A percentile compares a stretch with the other conserved stretches of the same genome.
phyloP scores from a whole-genome alignment of 768 basidiomycete species.

The Tulasnella calospora region DNA sequence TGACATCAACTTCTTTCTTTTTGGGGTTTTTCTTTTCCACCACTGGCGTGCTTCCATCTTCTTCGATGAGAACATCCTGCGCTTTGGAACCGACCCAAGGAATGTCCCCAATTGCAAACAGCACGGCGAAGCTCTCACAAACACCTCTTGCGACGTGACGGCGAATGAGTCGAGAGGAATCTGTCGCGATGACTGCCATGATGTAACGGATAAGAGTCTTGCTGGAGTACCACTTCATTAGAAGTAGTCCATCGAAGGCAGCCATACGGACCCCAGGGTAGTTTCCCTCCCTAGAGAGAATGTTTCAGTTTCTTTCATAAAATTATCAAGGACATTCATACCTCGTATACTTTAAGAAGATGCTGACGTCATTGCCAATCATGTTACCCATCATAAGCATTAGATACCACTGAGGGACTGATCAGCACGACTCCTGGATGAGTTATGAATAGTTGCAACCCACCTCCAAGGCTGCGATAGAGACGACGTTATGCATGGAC shows the following conservation, averaged over 20 bases:
- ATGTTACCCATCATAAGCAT: slow-evolving; percentile 71
- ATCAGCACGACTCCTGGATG: slow-evolving; percentile 29
- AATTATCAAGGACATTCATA: slow-evolving; percentile 37
- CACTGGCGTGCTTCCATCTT: slow-evolving; percentile 69
- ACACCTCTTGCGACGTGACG: slow-evolving; percentile 83
- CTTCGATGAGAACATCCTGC: slow-evolving; percentile 82
- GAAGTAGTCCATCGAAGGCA: slow-evolving; percentile 83
- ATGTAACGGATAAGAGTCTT: slow-evolving; percentile 77
- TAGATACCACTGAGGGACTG: slow-evolving; percentile 62
- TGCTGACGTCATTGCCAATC: slow-evolving; percentile 65
- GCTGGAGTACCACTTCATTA: slow-evolving; percentile 81
- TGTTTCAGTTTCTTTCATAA: background rate
- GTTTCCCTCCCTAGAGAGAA: slow-evolving; percentile 72
- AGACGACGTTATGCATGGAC: slow-evolving; percentile 89
- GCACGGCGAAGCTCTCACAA: slow-evolving; percentile 78
- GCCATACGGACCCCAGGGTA: slow-evolving; percentile 85
- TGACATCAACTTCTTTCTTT: slow-evolving; percentile 74
- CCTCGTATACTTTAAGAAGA: slow-evolving; percentile 88
- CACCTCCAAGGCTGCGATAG: slow-evolving; percentile 86
- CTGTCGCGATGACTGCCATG: slow-evolving; percentile 77
- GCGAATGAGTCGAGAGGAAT: slow-evolving; percentile 74
- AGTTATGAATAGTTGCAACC: slow-evolving; percentile 30
- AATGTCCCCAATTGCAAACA: slow-evolving; percentile 89
- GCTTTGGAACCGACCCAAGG: slow-evolving; percentile 46
- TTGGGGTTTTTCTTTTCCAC: slow-evolving; percentile 63